Conservation (phyloP, 345 rosid species). For the Mangifera indica region DNA sequence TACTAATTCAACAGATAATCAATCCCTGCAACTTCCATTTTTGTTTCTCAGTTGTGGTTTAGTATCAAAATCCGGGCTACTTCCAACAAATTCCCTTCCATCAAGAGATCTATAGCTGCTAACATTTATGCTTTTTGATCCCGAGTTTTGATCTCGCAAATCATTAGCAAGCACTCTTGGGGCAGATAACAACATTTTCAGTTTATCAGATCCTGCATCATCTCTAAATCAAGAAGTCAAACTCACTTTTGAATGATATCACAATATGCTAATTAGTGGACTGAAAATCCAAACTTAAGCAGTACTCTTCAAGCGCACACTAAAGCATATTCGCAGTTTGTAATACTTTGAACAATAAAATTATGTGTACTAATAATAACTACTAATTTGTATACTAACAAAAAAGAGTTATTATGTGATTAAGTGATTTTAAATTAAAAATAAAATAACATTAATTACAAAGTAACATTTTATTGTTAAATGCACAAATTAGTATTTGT, state of each 20-base stretch:
- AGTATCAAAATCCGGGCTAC: background rate
- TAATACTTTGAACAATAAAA: too few species aligned
- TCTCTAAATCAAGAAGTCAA: too few species aligned
- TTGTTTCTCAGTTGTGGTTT: slow-evolving; percentile 14
- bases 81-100: slow-evolving; percentile 4
- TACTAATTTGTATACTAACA: too few species aligned
- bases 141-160: slow-evolving; percentile 12
- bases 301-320: background rate
- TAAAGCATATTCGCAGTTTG: background rate
- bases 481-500: too few species aligned
- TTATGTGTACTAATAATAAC: too few species aligned
- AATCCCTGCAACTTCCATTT: slow-evolving; percentile 6
- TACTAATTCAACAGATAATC: slow-evolving; percentile 2
- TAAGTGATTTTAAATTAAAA: too few species aligned
- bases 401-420: too few species aligned
- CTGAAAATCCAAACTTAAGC: background rate
- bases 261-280: background rate
- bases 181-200: background rate
- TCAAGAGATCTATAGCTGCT: background rate
- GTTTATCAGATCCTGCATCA: background rate
- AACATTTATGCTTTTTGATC: slow-evolving; percentile 7
- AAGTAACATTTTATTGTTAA: too few species aligned
- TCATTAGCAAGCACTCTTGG: slow-evolving; percentile 18
- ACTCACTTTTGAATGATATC: too few species aligned
- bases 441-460: too few species aligned